Evolutionary conservation across 148 eudicot genomes (phyloP), one percentile per base, ranked within the genome.

Genomic region (Spergularia bocconei): DNA sequence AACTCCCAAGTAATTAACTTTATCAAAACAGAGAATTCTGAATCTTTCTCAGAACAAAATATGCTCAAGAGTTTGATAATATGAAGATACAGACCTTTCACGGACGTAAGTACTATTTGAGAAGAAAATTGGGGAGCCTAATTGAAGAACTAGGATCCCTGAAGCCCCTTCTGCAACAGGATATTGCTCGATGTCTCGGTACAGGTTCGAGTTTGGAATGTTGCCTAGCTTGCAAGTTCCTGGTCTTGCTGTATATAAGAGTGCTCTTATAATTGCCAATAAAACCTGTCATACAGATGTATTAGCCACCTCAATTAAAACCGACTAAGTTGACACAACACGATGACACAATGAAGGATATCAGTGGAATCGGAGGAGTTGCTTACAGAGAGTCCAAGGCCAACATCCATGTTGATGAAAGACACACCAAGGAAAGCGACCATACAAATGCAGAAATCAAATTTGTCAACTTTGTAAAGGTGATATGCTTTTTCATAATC

Each of bases 321-420:
- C n/a, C 20, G 16, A 15, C 59, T 56, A 14, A 6, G 59, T 16
- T 5, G 16, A 56, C 2, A 56, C 62, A n/a, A 58, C 25, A n/a
- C 62, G 23, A 57, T 21, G 7, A 4, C 7, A 12, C 23, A 23
- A 39, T 61, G 8, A 61, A 1, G 20, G 12, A 10, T 29, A 29
- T 29, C 1, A 29, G 36, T 29, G 36, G 36, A 29, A 29, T 29
- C 36, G 36, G 36, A 29, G 36, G 36, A 29, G 36, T 29, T 29
- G 36, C 36, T 73, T 87, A 93, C 97, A 51, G 99, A 92, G 13
- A 95, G 55, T 56, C 90, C 87, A 75, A 95, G 91, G 41, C 99
- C 99, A 48, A 82, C 11, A 61, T 95, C 99, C 97, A 95, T 92
- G 86, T 90, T 88, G 19, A 92, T 62, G 83, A 95, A 90, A 79